Conservation (phyloP, 1,139 yeast species). For the Yamadazyma blattariae region DNA sequence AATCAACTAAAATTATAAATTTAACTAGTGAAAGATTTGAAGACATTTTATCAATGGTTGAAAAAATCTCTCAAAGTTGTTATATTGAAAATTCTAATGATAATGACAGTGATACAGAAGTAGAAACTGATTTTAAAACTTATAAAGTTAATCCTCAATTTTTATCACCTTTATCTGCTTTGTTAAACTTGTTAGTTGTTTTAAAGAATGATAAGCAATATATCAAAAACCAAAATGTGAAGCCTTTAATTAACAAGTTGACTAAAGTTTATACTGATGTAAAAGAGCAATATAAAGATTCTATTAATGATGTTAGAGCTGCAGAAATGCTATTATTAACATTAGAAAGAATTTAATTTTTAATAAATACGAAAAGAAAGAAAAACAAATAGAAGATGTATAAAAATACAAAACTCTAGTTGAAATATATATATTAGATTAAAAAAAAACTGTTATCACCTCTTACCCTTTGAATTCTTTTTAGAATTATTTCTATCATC, state of each 20-base stretch:
- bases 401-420: too few relatives aligned
- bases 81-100: conserved; percentile 16
- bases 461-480: conserved; percentile 15
- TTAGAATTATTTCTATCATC: conserved; percentile 47
- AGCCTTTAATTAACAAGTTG: conserved; percentile 17
- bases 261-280: conserved; percentile 12
- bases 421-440: background rate
- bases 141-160: conserved; percentile 21
- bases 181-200: conserved; percentile 53
- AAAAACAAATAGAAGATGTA: background rate
- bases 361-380: background rate
- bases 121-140: conserved; percentile 8
- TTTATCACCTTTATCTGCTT: conserved; percentile 48
- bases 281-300: conserved; percentile 10
- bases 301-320: conserved; percentile 26
- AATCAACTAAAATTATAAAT: conserved; percentile 27
- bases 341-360: conserved; percentile 26
- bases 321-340: conserved; percentile 39
- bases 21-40: conserved; percentile 35
- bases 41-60: conserved; percentile 39
- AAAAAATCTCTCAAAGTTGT: conserved; percentile 29
- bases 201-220: conserved; percentile 27
- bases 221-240: conserved; percentile 18
- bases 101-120: conserved; percentile 12
- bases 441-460: conserved; percentile 11